These are phyloP conservation scores for Corymbia citriodora DNA, from an alignment of 441 rosid genomes.

Conservation along the genomic window DNA sequence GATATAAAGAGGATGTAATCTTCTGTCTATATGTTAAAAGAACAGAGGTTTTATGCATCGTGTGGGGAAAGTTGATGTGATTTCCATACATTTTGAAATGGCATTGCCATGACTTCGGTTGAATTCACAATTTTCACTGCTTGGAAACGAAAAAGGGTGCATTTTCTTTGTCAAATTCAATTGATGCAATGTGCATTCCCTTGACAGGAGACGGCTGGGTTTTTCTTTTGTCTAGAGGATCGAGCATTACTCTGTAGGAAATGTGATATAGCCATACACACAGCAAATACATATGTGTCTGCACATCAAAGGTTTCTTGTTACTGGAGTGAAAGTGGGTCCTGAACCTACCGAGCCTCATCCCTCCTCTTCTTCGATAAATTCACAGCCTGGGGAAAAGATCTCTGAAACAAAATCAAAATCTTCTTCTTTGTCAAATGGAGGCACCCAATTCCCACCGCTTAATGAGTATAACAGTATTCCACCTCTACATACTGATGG, in stretches of 20 bases:
- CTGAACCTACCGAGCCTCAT: conserved; percentile 46
- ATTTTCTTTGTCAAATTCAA: neutral
- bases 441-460: conserved; percentile 19
- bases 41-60: neutral
- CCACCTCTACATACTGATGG: conserved; percentile 21
- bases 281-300: conserved; percentile 61
- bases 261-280: conserved; percentile 84
- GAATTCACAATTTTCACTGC: neutral
- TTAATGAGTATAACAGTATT: conserved; percentile 18
- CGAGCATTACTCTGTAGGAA: conserved; percentile 91
- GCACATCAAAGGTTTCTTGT: conserved; percentile 86
- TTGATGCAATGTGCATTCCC: neutral
- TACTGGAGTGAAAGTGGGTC: conserved; percentile 91
- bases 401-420: conserved; percentile 28
- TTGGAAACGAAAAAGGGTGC: neutral
- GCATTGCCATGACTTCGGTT: neutral
- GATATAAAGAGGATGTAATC: neutral
- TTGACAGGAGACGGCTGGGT: conserved; percentile 73
- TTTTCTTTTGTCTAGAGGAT: conserved; percentile 94
- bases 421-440: conserved; percentile 21
- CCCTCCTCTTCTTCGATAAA: conserved; percentile 40
- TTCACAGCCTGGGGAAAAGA: conserved; percentile 29
- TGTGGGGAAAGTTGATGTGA: neutral
- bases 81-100: neutral
- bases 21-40: neutral